phyloP scores from a whole-genome alignment of 2,329 filamentous ascomycete genomes.

The Fusarium luffae region DNA sequence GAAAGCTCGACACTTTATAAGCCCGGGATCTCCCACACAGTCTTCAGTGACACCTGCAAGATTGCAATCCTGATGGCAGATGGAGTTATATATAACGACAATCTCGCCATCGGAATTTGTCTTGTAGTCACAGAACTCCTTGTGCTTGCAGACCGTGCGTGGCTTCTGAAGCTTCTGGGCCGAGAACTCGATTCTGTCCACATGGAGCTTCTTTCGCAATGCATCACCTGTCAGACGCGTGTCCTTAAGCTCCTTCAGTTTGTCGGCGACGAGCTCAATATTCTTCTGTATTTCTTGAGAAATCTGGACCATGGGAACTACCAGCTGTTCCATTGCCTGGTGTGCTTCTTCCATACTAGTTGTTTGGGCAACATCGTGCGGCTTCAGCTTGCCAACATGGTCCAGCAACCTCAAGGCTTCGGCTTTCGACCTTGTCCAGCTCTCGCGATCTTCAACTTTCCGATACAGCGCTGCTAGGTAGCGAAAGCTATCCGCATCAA shows the following conservation, averaged over 20 bases:
- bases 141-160: slow-evolving; percentile 26
- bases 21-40: background rate
- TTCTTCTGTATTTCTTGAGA: slow-evolving; percentile 14
- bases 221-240: background rate
- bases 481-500: slow-evolving; percentile 36
- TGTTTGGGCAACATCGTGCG: slow-evolving; percentile 34
- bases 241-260: slow-evolving; percentile 6
- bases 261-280: background rate
- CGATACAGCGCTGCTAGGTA: slow-evolving; percentile 14
- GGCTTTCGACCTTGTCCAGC: slow-evolving; percentile 32
- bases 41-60: slow-evolving; percentile 16
- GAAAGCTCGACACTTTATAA: slow-evolving; percentile 11
- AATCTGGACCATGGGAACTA: slow-evolving; percentile 34
- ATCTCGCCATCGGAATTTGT: background rate
- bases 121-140: slow-evolving; percentile 20
- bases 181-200: slow-evolving; percentile 3
- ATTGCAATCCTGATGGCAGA: slow-evolving; percentile 25
- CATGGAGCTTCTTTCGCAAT: background rate
- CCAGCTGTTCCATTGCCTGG: slow-evolving; percentile 5
- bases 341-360: slow-evolving; percentile 34
- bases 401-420: slow-evolving; percentile 26
- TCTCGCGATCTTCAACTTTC: background rate
- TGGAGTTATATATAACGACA: slow-evolving; percentile 20
- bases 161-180: slow-evolving; percentile 4
- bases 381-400: background rate